Evolutionary conservation across 2,329 filamentous ascomycete species (phyloP).

Genomic region (Neobulgaria alba): DNA sequence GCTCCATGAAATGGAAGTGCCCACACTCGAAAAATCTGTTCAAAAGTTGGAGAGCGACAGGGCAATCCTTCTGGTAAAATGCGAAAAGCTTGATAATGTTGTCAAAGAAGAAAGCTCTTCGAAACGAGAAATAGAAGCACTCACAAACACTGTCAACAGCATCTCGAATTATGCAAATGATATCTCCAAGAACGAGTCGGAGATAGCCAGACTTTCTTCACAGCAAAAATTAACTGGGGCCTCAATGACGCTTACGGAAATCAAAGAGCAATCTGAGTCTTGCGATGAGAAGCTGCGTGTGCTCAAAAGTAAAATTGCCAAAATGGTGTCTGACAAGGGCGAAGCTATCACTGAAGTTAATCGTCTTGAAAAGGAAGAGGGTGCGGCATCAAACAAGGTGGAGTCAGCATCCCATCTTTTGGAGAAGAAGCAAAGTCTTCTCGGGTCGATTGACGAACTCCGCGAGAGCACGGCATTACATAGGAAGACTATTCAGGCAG

Average conservation of each 20-base stretch:
- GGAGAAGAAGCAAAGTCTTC: constrained; percentile 68
- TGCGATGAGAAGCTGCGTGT: constrained; percentile 59
- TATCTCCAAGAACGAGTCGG: constrained; percentile 59
- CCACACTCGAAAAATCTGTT: constrained; percentile 56
- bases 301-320: constrained; percentile 54
- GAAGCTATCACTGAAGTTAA: constrained; percentile 60
- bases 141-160: constrained; percentile 66
- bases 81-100: constrained; percentile 59
- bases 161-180: constrained; percentile 68
- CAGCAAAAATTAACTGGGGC: constrained; percentile 63
- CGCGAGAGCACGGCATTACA: constrained; percentile 61
- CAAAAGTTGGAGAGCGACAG: constrained; percentile 53
- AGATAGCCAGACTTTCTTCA: constrained; percentile 66
- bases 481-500: constrained; percentile 57
- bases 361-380: constrained; percentile 65
- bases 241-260: constrained; percentile 69
- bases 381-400: constrained; percentile 66
- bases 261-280: constrained; percentile 65
- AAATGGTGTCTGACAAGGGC: constrained; percentile 62
- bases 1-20: constrained; percentile 60
- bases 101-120: constrained; percentile 57
- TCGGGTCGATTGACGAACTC: constrained; percentile 63
- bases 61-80: constrained; percentile 46
- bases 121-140: constrained; percentile 64
- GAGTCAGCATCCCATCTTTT: constrained; percentile 63